A percentile compares a stretch with the other conserved stretches of the same genome.
Evolutionary conservation across 257 asterid species (phyloP).

Genomic region (Hygrophila difformis): DNA sequence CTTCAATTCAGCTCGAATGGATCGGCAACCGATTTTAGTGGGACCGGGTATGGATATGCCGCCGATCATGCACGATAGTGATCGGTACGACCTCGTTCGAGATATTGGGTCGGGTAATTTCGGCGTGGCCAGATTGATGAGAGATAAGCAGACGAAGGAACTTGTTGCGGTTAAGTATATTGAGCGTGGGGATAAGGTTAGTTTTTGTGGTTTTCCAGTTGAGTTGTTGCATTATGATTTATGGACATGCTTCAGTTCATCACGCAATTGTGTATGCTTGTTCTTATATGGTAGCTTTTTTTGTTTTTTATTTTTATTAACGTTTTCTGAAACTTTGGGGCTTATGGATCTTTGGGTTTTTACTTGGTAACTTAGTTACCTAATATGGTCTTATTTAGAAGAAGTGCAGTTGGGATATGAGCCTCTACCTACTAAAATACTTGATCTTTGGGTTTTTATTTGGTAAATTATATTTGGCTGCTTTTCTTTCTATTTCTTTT

Average conservation of each 20-base stretch:
- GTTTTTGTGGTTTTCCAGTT: constrained; percentile 8
- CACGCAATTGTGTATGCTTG: background rate
- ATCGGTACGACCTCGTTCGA: constrained; percentile 70
- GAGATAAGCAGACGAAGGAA: constrained; percentile 71
- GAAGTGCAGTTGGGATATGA: background rate
- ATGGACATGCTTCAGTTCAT: background rate
- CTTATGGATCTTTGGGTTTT: too few relatives aligned
- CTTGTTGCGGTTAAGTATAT: constrained; percentile 82
- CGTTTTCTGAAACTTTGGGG: background rate
- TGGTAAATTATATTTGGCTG: too few relatives aligned
- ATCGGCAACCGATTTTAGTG: constrained; percentile 43
- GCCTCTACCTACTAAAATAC: too few relatives aligned
- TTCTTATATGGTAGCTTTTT: constrained; percentile 15
- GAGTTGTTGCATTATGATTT: background rate
- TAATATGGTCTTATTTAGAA: background rate
- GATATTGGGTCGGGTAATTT: constrained; percentile 87
- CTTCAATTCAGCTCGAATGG: constrained; percentile 33
- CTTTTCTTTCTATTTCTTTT: too few relatives aligned
- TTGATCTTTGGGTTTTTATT: too few relatives aligned
- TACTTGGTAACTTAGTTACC: too few relatives aligned
- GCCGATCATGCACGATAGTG: constrained; percentile 96
- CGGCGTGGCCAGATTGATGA: constrained; percentile 78
- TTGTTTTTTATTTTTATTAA: constrained; percentile 1
- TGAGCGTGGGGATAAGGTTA: constrained; percentile 84
- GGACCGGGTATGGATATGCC: constrained; percentile 78